Percentiles rank a stretch among this genome's conserved stretches.
phyloP scores from a whole-genome alignment of 495 filamentous ascomycete species.

The Bombardia bombarda region DNA sequence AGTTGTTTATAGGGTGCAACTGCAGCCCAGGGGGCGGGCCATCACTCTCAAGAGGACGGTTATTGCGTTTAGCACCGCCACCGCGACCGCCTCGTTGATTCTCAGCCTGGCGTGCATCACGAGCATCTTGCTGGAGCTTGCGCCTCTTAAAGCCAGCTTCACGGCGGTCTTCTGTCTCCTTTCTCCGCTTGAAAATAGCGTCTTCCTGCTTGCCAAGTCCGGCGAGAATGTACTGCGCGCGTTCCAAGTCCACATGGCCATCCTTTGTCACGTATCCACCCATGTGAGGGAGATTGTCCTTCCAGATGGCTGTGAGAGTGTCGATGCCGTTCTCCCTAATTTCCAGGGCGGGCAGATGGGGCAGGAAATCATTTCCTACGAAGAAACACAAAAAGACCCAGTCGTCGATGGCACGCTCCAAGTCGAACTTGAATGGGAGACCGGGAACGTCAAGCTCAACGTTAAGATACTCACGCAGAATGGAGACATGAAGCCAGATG shows the following conservation, averaged over 20 bases:
- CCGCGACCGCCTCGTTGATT: no score
- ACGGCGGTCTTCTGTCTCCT: conserved; percentile 72
- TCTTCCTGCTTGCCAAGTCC: conserved; percentile 93
- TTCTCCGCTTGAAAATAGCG: conserved; percentile 80
- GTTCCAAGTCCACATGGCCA: conserved; percentile 78
- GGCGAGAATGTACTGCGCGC: conserved; percentile 79
- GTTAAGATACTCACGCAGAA: conserved; percentile 88
- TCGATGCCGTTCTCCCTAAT: conserved; percentile 97
- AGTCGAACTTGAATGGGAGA: conserved; percentile 69
- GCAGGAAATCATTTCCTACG: conserved; percentile 97
- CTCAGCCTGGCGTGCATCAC: conserved; percentile 22
- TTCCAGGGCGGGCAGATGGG: conserved; percentile 91
- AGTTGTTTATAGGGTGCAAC: conserved; percentile 35
- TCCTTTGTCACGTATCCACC: conserved; percentile 93
- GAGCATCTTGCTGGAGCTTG: conserved; percentile 54
- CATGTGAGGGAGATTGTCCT: conserved; percentile 85
- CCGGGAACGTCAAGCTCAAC: conserved; percentile 77
- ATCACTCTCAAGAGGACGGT: conserved; percentile 12
- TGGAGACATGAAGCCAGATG: conserved; percentile 93
- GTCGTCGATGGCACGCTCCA: conserved; percentile 95
- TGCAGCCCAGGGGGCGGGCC: conserved; percentile 16
- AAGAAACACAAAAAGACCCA: conserved; percentile 99
- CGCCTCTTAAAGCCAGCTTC: conserved; percentile 71
- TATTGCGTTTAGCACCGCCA: conserved; percentile 25
- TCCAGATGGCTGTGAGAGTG: conserved; percentile 90